Conservation (phyloP, 2,329 filamentous ascomycete species). For the Cladophialophora exuberans region DNA sequence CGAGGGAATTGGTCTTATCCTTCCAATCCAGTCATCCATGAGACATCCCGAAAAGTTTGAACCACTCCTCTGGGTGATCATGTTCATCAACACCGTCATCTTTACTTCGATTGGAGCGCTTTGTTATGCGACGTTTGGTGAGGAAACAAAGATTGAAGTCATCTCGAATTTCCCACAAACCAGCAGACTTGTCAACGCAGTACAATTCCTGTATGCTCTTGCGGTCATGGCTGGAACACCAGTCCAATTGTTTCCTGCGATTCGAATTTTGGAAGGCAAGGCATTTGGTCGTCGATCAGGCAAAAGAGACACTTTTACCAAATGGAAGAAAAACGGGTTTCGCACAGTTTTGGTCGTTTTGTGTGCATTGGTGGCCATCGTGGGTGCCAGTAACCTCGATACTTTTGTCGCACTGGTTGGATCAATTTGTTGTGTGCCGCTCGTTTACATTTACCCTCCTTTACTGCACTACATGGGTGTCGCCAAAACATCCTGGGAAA, state of each 20-base stretch:
- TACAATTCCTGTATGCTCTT: slow-evolving; percentile 74
- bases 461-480: slow-evolving; percentile 70
- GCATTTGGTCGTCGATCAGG: slow-evolving; percentile 71
- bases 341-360: slow-evolving; percentile 60
- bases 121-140: slow-evolving; percentile 74
- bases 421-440: slow-evolving; percentile 71
- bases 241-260: slow-evolving; percentile 74
- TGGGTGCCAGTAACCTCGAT: slow-evolving; percentile 71
- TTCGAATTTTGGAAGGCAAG: slow-evolving; percentile 70
- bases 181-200: slow-evolving; percentile 72
- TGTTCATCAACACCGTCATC: slow-evolving; percentile 72
- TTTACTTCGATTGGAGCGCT: slow-evolving; percentile 74
- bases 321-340: slow-evolving; percentile 77
- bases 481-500: slow-evolving; percentile 60
- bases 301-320: slow-evolving; percentile 65
- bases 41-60: slow-evolving; percentile 69
- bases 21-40: slow-evolving; percentile 78
- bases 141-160: slow-evolving; percentile 70
- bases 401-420: slow-evolving; percentile 76
- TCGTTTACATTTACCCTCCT: slow-evolving; percentile 78
- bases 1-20: slow-evolving; percentile 75
- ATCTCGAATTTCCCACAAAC: slow-evolving; percentile 76
- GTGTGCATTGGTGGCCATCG: slow-evolving; percentile 64
- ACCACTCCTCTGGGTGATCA: slow-evolving; percentile 67
- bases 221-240: slow-evolving; percentile 74